Evolutionary conservation across 805 yeast genomes (phyloP).

Genomic region (Suhomyces prunicola): DNA sequence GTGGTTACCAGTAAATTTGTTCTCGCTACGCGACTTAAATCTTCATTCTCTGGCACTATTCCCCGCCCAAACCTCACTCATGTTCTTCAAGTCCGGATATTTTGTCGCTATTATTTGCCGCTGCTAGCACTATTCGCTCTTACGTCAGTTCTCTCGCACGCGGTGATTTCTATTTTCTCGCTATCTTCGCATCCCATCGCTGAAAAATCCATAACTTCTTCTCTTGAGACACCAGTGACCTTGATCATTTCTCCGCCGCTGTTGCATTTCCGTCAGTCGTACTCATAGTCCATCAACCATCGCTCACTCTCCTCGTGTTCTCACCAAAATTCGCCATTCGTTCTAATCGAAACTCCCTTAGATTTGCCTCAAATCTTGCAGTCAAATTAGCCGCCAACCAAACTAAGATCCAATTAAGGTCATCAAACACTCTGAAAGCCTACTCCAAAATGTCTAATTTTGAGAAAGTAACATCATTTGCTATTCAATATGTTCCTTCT

Average conservation of each 20-base stretch:
- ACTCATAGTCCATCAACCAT: not conserved
- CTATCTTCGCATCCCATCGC: not conserved
- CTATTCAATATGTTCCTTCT: conserved; percentile 74
- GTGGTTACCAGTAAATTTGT: not conserved
- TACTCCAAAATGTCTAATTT: not conserved
- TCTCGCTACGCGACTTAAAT: not conserved
- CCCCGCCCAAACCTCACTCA: not conserved
- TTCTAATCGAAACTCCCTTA: not conserved
- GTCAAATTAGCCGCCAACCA: not conserved
- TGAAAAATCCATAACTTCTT: not conserved
- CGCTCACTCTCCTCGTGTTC: not conserved
- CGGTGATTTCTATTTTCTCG: not conserved
- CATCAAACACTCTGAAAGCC: not conserved
- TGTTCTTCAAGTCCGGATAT: not conserved
- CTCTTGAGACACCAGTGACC: not conserved
- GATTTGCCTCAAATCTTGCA: not conserved
- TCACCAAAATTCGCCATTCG: not conserved
- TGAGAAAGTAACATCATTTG: conserved; percentile 40
- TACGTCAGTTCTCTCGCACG: not conserved
- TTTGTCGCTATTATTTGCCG: not conserved
- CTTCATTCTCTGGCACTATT: not conserved
- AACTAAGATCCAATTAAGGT: not conserved
- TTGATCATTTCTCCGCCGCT: not conserved
- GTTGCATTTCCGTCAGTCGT: not conserved
- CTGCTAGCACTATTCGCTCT: not conserved